Base-by-base conservation (phyloP, 257 asterid genomes). In the Echites panduratus region DNA sequence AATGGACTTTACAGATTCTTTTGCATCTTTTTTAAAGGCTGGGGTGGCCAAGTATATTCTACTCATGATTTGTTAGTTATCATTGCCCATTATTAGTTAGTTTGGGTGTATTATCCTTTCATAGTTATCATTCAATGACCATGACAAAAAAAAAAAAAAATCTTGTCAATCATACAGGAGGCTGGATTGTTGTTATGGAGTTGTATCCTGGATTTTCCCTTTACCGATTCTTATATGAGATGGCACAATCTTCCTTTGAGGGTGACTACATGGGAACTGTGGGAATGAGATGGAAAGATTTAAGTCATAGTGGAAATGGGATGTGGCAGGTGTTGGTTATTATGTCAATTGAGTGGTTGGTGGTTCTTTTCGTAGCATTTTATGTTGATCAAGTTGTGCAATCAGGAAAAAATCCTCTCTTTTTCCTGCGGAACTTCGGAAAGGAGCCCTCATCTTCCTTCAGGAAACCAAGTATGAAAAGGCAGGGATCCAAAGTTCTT, bases 271-370 rank as follows among this genome's bases (percentile, higher is more conserved):
- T 87, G 96, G 99, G 99, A 79, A 95, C 90, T 62, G 85, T 70
- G 70, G 99, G 99, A 75, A 95, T 95, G 99, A 77, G 83, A 80
- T 95, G 98, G 99, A 89, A 78, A 78, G 85, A 92, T 85, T 71
- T 95, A 76, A 87, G 69, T 52, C 86, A 90, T 83, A 71, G 85
- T 62, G 26, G 75, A 48, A 95, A 90, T 79, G 98, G 98, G 74
- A 87, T 92, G 97, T 84, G 72, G 76, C 92, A 83, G n/a, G 83
- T 76, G 57, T 67, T 95, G 75, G 83, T 92, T 70, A 87, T 95
- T 71, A 85, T 95, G 76, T 77, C 81, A 32, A 83, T 92, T 72
- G 96, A 95, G 80, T 95, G 99, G 99, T 63, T 87, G 71, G 81
- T 92, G 74, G 88, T 95, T 79, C 88, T 92, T 62, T 77, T 78